Percentiles rank a stretch among this genome's conserved stretches.
phyloP scores from a whole-genome alignment of 2,329 filamentous ascomycete species.

The Pseudocercospora cruenta region DNA sequence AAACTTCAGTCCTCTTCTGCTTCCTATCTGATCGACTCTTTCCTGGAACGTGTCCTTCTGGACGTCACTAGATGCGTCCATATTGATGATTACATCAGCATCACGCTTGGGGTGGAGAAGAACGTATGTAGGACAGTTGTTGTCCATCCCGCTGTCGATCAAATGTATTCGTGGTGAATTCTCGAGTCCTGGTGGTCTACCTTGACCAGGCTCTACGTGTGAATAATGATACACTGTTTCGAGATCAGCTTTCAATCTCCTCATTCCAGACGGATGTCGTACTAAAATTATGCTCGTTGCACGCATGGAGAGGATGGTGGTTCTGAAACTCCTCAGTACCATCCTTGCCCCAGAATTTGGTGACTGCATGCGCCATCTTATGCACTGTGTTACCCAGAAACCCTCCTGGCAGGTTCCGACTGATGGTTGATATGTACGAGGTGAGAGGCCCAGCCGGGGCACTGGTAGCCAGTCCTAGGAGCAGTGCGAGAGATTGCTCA shows the following conservation, averaged over 20 bases:
- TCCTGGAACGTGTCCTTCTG: constrained; percentile 41
- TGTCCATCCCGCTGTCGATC: constrained; percentile 43
- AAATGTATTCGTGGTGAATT: constrained; percentile 42
- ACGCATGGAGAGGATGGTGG: constrained; percentile 42
- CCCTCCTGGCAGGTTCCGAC: constrained; percentile 36
- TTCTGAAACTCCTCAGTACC: constrained; percentile 40
- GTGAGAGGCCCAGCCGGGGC: constrained; percentile 40
- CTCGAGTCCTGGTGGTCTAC: constrained; percentile 36
- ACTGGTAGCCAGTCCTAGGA: constrained; percentile 39
- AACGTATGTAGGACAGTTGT: constrained; percentile 41
- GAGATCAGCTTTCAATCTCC: background rate
- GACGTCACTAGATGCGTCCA: constrained; percentile 40
- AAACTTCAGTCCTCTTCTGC: constrained; percentile 38
- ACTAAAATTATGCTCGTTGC: constrained; percentile 32
- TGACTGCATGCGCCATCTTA: constrained; percentile 30
- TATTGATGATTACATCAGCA: constrained; percentile 40
- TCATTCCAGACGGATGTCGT: background rate
- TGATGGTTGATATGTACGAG: constrained; percentile 40
- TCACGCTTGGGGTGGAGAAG: constrained; percentile 34
- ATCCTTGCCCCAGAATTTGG: constrained; percentile 40
- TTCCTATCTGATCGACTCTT: constrained; percentile 40
- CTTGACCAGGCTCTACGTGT: constrained; percentile 21
- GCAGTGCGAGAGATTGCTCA: constrained; percentile 40
- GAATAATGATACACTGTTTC: constrained; percentile 40
- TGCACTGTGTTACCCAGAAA: constrained; percentile 39